Percentiles rank a stretch among this genome's conserved stretches.
phyloP scores from a whole-genome alignment of 2,329 filamentous ascomycete species.

The Ceratocystiopsis sp. region DNA sequence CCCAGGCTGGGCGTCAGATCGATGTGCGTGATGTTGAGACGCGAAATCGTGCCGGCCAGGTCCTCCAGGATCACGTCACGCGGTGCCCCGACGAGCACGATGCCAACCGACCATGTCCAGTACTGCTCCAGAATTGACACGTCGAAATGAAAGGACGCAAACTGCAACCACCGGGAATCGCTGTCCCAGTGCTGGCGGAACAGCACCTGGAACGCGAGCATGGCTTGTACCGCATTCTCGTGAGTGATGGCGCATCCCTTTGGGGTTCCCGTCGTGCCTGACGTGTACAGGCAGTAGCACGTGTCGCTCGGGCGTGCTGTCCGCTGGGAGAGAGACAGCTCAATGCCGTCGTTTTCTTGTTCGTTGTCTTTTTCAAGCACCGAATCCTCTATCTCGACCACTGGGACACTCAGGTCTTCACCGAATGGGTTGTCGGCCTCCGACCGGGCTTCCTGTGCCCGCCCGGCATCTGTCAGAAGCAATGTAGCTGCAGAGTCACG shows the following conservation, averaged over 20 bases:
- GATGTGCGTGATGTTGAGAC: constrained; percentile 68
- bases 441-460: constrained; percentile 2
- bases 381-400: constrained; percentile 16
- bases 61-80: constrained; percentile 77
- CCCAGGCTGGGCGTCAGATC: constrained; percentile 83
- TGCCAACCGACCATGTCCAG: constrained; percentile 87
- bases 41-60: constrained; percentile 52
- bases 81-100: constrained; percentile 66
- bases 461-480: constrained; percentile 35
- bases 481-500: constrained; percentile 51
- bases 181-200: constrained; percentile 60
- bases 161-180: constrained; percentile 71
- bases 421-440: constrained; percentile 12
- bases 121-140: constrained; percentile 88
- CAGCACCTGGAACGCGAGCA: constrained; percentile 68
- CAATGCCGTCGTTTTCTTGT: too few relatives aligned
- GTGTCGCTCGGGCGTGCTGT: constrained; percentile 29
- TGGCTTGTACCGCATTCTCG: constrained; percentile 74
- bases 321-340: not conserved
- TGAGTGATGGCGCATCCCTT: constrained; percentile 84
- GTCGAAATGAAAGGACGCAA: constrained; percentile 88
- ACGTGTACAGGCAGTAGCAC: constrained; percentile 77
- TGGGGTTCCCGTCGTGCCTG: constrained; percentile 69
- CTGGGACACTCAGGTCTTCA: not conserved
- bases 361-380: too few relatives aligned